phyloP scores from a whole-genome alignment of 306 rosid species.

The Hippophae rhamnoides region DNA sequence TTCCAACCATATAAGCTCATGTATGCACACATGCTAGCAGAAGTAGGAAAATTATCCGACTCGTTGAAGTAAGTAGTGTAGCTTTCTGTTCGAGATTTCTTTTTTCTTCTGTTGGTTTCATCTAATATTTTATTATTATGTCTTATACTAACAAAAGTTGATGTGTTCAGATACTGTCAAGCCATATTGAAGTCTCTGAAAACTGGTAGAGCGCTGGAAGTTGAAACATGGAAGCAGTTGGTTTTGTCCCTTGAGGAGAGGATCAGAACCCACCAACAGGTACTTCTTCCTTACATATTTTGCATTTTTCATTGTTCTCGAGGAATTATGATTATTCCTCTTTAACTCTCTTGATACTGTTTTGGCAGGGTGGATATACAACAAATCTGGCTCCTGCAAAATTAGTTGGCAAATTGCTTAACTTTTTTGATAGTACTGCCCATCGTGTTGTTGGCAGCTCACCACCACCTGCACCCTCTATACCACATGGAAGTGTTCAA shows the following conservation, averaged over 20 bases:
- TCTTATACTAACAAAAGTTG: slow-evolving; percentile 6
- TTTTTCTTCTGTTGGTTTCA: slow-evolving; percentile 10
- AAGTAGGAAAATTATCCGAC: slow-evolving; percentile 85
- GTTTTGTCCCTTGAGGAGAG: slow-evolving; percentile 82
- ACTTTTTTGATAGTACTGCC: slow-evolving; percentile 18
- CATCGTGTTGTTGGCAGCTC: slow-evolving; percentile 88
- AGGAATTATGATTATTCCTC: slow-evolving; percentile 10
- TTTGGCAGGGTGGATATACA: slow-evolving; percentile 72
- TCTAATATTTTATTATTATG: neutral
- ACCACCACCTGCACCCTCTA: slow-evolving; percentile 73
- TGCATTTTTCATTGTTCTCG: slow-evolving; percentile 5
- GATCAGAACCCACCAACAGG: slow-evolving; percentile 84
- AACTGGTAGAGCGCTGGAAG: slow-evolving; percentile 83
- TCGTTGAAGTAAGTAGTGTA: slow-evolving; percentile 66
- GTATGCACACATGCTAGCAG: slow-evolving; percentile 89
- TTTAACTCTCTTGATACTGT: slow-evolving; percentile 11
- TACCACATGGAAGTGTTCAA: slow-evolving; percentile 38
- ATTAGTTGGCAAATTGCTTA: slow-evolving; percentile 69
- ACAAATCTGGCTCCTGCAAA: slow-evolving; percentile 69
- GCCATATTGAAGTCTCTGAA: slow-evolving; percentile 62
- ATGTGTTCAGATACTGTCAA: slow-evolving; percentile 65
- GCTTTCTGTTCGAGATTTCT: neutral
- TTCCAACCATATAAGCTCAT: slow-evolving; percentile 91
- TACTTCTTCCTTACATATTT: slow-evolving; percentile 16
- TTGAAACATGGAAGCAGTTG: slow-evolving; percentile 75